Percentiles rank a stretch among this genome's conserved stretches.
Evolutionary conservation across 176 grass and related monocot species (phyloP).

Genomic region (Metroxylon sagu): DNA sequence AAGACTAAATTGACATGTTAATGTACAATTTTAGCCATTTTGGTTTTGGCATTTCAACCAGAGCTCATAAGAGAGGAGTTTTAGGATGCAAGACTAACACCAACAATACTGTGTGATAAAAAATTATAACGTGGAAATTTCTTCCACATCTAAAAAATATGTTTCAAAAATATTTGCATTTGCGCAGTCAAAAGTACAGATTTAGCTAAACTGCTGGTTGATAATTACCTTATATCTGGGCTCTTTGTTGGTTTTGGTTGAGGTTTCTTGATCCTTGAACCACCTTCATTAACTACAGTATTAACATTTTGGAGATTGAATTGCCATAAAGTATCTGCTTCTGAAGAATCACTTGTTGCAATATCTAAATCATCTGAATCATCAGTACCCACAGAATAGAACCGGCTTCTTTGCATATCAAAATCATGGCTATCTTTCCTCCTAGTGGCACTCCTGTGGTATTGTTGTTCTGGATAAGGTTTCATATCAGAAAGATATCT

Average conservation of each 20-base stretch:
- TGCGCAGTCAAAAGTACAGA: too few species aligned
- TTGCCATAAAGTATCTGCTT: slow-evolving; percentile 92
- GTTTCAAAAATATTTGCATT: too few species aligned
- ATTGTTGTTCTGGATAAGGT: slow-evolving; percentile 31
- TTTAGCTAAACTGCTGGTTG: too few species aligned
- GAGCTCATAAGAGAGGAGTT: too few species aligned
- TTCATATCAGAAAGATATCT: slow-evolving; percentile 49
- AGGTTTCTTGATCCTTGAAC: slow-evolving; percentile 84
- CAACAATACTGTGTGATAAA: too few species aligned
- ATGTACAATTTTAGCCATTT: too few species aligned
- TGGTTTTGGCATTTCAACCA: too few species aligned
- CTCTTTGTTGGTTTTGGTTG: slow-evolving; percentile 56
- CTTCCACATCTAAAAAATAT: too few species aligned
- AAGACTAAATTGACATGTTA: too few species aligned
- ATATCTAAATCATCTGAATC: slow-evolving; percentile 94
- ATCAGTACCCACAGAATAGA: slow-evolving; percentile 70
- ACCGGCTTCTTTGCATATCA: slow-evolving; percentile 50
- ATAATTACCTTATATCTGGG: slow-evolving; percentile 64
- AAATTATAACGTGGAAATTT: too few species aligned
- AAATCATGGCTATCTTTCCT: slow-evolving; percentile 51
- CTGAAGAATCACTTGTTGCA: slow-evolving; percentile 97
- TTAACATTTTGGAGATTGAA: slow-evolving; percentile 70
- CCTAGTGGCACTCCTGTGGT: slow-evolving; percentile 32
- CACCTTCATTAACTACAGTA: slow-evolving; percentile 33
- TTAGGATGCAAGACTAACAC: too few species aligned